Evolutionary conservation across 2,329 filamentous ascomycete species (phyloP), one percentile per base, ranked within the genome.

Genomic region (Talaromyces sp.): DNA sequence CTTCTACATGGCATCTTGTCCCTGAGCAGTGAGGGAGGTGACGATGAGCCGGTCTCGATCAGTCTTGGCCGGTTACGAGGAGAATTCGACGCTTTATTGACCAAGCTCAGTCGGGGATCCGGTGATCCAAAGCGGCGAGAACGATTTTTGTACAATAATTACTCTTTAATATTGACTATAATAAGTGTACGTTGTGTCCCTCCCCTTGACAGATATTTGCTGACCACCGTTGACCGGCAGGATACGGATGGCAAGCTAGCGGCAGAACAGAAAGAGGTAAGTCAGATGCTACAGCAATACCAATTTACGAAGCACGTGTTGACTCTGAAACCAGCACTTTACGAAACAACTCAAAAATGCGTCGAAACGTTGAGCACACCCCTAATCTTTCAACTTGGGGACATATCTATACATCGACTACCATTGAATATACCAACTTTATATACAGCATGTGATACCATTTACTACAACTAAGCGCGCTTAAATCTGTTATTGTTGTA

Each of bases 91-190:
- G 86, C 86, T 0, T 95, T 97, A 70, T 78, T 99, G 67, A 86
- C 86, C 6, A 92, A 90, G 74, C 83, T 93, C 66, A 90, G 91
- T 73, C 90, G 92, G 70, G 91, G 93, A 68, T 88, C 86, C 22
- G 80, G 84, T 1, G 94, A 97, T 72, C 84, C 86, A 68, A 87
- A 92, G 74, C 96, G 96, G 80, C 85, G 90, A 69, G 90, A 94
- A 70, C 84, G 95, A 52, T 98, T 98, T 74, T 78, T 99, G 72
- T 95, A 91, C 74, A 99, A 98, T 75, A 99, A 99, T 76, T 98
- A 96, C 78, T 96, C 92, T 62, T 83, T 99, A 68, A 86, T 99
- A n/a, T 83, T 92, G 72, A 97, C 95, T 11, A 97, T 99, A 68
- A 90, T 99, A 69, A 87, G 90, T 73, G 90, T 83, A 75, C 56